Evolutionary conservation across 129 eudicot genomes (phyloP).

Genomic region (Saposhnikovia divaricata): DNA sequence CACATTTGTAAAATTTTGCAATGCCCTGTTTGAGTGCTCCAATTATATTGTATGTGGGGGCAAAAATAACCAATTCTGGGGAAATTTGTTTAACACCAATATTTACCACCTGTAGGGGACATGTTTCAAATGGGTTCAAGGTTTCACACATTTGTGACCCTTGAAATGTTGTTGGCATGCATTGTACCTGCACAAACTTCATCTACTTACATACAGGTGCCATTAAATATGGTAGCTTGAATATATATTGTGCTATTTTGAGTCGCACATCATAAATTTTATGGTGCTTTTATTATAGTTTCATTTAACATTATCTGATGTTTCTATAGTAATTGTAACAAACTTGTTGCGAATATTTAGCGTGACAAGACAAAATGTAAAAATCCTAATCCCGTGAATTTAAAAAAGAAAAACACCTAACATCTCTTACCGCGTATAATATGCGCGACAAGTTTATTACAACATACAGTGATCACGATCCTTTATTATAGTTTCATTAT

Average conservation of each 20-base stretch:
- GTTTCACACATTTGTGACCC: background rate
- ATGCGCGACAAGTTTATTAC: no score
- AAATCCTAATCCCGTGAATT: no score
- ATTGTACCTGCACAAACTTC: no score
- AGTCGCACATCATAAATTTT: background rate
- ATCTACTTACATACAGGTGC: background rate
- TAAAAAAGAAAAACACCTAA: no score
- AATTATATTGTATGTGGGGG: background rate
- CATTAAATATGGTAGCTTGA: background rate
- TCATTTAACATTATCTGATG: background rate
- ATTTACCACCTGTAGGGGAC: background rate
- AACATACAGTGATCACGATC: no score
- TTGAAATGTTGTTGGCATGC: background rate
- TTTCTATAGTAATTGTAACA: no score
- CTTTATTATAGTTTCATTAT: no score
- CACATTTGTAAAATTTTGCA: background rate
- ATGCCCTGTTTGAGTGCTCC: background rate
- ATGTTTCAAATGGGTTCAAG: no score
- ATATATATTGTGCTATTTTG: background rate
- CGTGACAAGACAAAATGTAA: no score
- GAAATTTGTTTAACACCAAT: background rate
- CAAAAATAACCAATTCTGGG: background rate
- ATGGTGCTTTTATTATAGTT: background rate
- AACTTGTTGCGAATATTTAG: no score
- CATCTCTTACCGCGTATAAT: no score